Base-by-base conservation (phyloP, 305 asterid genomes). In the Fraxinus velutina region DNA sequence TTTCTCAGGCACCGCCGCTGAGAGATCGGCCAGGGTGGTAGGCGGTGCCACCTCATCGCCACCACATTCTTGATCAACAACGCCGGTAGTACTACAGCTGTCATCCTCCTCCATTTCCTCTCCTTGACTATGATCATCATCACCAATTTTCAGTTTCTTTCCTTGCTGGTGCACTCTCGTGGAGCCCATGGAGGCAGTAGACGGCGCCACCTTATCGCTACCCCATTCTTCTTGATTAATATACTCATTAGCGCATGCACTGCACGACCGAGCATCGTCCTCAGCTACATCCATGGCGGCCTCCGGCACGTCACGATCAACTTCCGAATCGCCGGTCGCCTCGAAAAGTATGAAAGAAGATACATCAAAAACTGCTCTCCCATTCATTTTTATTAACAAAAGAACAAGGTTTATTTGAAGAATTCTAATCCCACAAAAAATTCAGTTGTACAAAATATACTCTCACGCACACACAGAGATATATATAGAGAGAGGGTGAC, bases 221-320 rank as follows among this genome's bases (percentile, higher is more conserved):
- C 64, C 64, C 64, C 64, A 17, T 52, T n/a, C 64, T n/a, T 52
- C 64, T 52, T n/a, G 24, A 52, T n/a, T n/a, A 5, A n/a, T 17
- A 52, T n/a, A n/a, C 64, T 52, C 64, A 17, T 52, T 52, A 52
- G 24, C 21, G 64, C 68, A 33, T 47, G 55, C 68, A 62, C 52
- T 85, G 78, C 86, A 86, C 6, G 91, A 88, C 85, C 75, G 84
- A 36, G 91, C 91, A 24, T 86, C 91, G 62, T 88, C 90, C 39
- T 83, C 90, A 8, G 55, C 84, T 27, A 71, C 74, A 17, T 33
- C 68, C 52, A 30, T 74, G 82, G 3, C 80, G 37, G 32, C 81
- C 44, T 10, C 32, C 3, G 33, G 9, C 57, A 57, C 22, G 21
- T 73, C 77, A 3, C 19, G 24, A 50, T 68, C 85, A 27, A 80